Evolutionary conservation across 257 asterid genomes (phyloP).

Genomic region (Plantago ovata): DNA sequence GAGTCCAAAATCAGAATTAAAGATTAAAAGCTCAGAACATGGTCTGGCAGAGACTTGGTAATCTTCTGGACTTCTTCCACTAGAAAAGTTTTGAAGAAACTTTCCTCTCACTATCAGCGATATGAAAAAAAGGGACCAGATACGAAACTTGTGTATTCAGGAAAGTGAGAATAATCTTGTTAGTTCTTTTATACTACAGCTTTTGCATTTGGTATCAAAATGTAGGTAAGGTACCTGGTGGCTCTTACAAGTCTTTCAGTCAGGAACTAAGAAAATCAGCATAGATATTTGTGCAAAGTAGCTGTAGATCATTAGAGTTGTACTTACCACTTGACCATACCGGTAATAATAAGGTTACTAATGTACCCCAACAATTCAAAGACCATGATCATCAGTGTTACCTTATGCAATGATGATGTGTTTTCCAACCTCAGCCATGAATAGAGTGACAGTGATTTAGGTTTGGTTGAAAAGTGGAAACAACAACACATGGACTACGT

Average conservation of each 20-base stretch:
- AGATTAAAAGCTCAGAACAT: no score
- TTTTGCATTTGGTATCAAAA: slow-evolving; percentile 11
- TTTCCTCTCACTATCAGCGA: no score
- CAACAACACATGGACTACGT: slow-evolving; percentile 8
- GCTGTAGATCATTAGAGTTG: not conserved
- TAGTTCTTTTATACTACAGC: not conserved
- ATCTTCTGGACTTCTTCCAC: no score
- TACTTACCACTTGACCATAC: not conserved
- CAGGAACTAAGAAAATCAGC: not conserved
- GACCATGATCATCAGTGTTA: not conserved
- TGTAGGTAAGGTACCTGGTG: not conserved
- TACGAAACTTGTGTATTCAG: slow-evolving; percentile 8
- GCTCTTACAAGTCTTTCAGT: no score
- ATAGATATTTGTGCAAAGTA: not conserved
- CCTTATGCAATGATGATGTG: not conserved
- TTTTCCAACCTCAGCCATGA: not conserved
- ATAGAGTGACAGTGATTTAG: not conserved
- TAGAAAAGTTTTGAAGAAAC: not conserved
- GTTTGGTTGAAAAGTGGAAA: slow-evolving; percentile 5
- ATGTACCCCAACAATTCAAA: not conserved
- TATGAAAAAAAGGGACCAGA: not conserved
- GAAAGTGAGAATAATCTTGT: slow-evolving; percentile 15
- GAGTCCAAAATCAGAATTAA: no score
- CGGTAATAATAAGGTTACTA: no score
- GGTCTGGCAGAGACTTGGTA: no score